Conservation (phyloP, 2,329 filamentous ascomycete species). For the Fusarium mundagurra region DNA sequence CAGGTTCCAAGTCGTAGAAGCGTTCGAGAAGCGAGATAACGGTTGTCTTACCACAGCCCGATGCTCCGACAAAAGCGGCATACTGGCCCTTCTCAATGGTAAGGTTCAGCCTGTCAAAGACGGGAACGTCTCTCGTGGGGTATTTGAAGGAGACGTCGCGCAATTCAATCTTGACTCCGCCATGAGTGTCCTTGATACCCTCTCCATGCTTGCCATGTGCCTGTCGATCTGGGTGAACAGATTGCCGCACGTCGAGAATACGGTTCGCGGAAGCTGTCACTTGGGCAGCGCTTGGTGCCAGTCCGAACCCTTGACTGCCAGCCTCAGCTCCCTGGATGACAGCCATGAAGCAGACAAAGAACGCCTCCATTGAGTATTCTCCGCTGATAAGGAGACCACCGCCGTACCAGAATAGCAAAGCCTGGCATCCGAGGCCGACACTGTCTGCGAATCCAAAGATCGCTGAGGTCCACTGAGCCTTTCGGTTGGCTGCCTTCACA, state of each 20-base stretch:
- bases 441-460: slow-evolving; percentile 52
- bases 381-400: slow-evolving; percentile 37
- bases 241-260: slow-evolving; percentile 44
- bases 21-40: slow-evolving; percentile 72
- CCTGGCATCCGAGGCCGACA: slow-evolving; percentile 53
- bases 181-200: slow-evolving; percentile 52
- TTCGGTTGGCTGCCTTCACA: slow-evolving; percentile 44
- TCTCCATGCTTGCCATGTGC: fast-evolving
- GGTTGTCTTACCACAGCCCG: slow-evolving; percentile 77
- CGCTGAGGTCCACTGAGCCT: slow-evolving; percentile 46
- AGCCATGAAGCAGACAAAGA: slow-evolving; percentile 64
- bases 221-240: background rate
- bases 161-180: slow-evolving; percentile 66
- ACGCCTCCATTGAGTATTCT: slow-evolving; percentile 53
- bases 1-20: slow-evolving; percentile 72
- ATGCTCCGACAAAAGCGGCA: slow-evolving; percentile 74
- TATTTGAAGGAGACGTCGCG: slow-evolving; percentile 68
- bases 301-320: slow-evolving; percentile 17
- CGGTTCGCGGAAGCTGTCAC: slow-evolving; percentile 33
- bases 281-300: slow-evolving; percentile 36
- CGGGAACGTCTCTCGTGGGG: slow-evolving; percentile 63
- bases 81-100: slow-evolving; percentile 75
- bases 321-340: slow-evolving; percentile 63
- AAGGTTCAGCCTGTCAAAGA: slow-evolving; percentile 70
- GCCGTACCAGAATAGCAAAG: slow-evolving; percentile 65